Percentiles rank a stretch among this genome's conserved stretches.
These are phyloP conservation scores for Backusella luteola DNA, from an alignment of 192 early-diverging fungal species.

Conservation along the genomic window DNA sequence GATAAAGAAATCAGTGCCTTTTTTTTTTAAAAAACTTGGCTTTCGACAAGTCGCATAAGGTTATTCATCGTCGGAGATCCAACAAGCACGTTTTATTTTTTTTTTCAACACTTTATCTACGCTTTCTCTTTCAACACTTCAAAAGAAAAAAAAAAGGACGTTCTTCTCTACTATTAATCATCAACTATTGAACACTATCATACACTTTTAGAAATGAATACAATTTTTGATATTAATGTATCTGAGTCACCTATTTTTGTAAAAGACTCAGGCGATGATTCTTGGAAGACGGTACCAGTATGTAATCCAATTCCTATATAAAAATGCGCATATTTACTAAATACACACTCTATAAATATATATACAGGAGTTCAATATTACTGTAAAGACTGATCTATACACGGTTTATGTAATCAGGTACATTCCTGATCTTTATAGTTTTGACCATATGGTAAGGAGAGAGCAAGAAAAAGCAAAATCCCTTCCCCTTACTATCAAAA, in stretches of 20 bases:
- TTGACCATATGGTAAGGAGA: slow-evolving; percentile 46
- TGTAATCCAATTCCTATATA: not conserved
- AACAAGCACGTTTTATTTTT: slow-evolving; percentile 6
- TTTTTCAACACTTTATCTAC: not conserved
- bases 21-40: not conserved
- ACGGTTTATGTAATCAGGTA: slow-evolving; percentile 42
- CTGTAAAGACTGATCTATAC: slow-evolving; percentile 28
- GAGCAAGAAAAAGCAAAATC: not conserved
- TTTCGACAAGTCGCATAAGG: not conserved
- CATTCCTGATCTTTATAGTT: slow-evolving; percentile 50
- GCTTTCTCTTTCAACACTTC: not conserved
- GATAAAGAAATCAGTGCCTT: not conserved
- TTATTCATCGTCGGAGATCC: slow-evolving; percentile 3
- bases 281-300: slow-evolving; percentile 18
- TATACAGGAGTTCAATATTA: slow-evolving; percentile 44
- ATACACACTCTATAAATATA: not conserved
- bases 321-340: not conserved
- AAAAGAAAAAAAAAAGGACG: slow-evolving; percentile 5
- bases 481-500: not conserved
- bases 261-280: slow-evolving; percentile 9
- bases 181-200: not conserved
- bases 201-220: not conserved
- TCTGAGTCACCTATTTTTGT: slow-evolving; percentile 4
- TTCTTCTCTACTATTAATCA: slow-evolving; percentile 1
- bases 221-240: slow-evolving; percentile 15